Conservation (phyloP, 2,329 filamentous ascomycete species). For the Penicillium sp. region DNA sequence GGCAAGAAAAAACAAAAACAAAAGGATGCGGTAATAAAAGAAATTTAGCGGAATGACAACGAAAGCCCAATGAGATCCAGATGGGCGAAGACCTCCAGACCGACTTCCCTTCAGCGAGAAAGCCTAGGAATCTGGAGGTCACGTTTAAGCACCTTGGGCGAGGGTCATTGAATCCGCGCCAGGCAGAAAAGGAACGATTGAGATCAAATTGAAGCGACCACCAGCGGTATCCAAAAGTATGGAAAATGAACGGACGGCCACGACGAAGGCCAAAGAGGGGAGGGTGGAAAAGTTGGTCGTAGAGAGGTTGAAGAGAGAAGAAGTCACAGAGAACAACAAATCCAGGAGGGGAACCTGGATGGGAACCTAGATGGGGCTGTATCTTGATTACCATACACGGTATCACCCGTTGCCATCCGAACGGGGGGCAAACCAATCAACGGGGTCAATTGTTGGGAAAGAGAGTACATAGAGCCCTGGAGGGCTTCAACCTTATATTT, state of each 20-base stretch:
- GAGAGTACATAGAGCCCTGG: not conserved
- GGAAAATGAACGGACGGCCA: conserved; percentile 28
- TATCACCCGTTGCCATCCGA: conserved; percentile 3
- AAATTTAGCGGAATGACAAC: conserved; percentile 10
- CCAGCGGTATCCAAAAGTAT: conserved; percentile 5
- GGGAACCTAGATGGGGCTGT: not conserved
- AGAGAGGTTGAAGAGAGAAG: conserved; percentile 14
- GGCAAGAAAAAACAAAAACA: not conserved
- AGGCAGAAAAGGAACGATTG: conserved; percentile 21
- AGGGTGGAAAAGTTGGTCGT: conserved; percentile 18
- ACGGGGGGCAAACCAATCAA: not conserved
- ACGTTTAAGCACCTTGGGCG: conserved; percentile 17
- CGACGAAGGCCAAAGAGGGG: conserved; percentile 26
- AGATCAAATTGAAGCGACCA: conserved; percentile 8
- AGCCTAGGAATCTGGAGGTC: conserved; percentile 29
- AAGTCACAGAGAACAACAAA: conserved; percentile 15
- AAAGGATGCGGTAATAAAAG: conserved; percentile 9
- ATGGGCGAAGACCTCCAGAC: conserved; percentile 28
- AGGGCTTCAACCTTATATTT: not conserved
- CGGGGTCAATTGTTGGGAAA: not conserved
- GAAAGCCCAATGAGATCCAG: conserved; percentile 19
- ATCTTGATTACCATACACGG: conserved; percentile 5
- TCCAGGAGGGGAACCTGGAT: conserved; percentile 9
- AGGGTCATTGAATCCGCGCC: conserved; percentile 30
- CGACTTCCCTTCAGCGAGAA: conserved; percentile 24